Conservation (phyloP, 306 rosid genomes). For the Glycyrrhiza uralensis region DNA sequence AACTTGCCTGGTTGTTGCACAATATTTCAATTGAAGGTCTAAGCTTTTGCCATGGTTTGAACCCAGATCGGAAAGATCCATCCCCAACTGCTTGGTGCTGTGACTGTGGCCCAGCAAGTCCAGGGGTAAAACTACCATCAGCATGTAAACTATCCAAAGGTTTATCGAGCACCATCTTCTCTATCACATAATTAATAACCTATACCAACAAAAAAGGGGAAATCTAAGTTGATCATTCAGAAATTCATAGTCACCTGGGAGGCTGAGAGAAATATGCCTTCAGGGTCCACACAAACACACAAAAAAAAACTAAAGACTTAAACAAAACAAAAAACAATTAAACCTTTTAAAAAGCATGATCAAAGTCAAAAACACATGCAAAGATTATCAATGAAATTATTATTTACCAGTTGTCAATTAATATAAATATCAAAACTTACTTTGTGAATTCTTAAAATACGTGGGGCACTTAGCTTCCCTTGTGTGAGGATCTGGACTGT, state of each 20-base stretch:
- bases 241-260: conserved; percentile 1
- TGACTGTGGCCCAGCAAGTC: conserved; percentile 59
- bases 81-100: conserved; percentile 60
- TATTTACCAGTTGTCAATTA: neutral
- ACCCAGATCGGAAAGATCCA: conserved; percentile 80
- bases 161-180: conserved; percentile 95
- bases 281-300: neutral
- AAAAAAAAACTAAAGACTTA: neutral
- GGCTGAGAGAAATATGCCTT: neutral
- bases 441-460: conserved; percentile 91
- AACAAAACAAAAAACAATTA: neutral
- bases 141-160: conserved; percentile 63
- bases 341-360: conserved; percentile 1
- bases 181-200: conserved; percentile 91
- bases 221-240: conserved; percentile 13
- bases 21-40: conserved; percentile 89
- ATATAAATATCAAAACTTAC: conserved; percentile 45
- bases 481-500: conserved; percentile 84
- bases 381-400: neutral
- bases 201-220: conserved; percentile 25
- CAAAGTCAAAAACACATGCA: neutral
- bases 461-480: conserved; percentile 98
- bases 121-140: conserved; percentile 65
- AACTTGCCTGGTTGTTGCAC: conserved; percentile 93
- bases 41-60: conserved; percentile 84